Conservation (phyloP, 768 basidiomycete species). For the Tricholoma matsutake region DNA sequence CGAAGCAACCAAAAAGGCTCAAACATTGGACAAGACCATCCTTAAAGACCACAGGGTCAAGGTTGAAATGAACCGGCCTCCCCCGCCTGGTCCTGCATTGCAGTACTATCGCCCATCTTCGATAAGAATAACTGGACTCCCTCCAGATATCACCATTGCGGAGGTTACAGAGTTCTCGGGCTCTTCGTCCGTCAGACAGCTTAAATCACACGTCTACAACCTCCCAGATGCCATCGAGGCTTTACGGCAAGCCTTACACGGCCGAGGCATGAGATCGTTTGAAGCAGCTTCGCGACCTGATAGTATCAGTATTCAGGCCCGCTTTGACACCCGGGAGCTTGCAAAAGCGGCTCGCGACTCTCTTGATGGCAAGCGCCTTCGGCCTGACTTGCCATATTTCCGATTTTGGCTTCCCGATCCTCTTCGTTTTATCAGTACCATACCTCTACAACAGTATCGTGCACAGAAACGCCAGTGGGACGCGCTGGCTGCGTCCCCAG, state of each 20-base stretch:
- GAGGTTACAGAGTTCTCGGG: slow-evolving; percentile 30
- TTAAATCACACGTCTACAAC: slow-evolving; percentile 21
- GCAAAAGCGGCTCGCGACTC: slow-evolving; percentile 38
- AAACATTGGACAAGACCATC: slow-evolving; percentile 32
- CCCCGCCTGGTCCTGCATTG: slow-evolving; percentile 29
- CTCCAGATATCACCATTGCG: slow-evolving; percentile 20
- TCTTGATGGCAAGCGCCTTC: slow-evolving; percentile 31
- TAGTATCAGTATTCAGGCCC: slow-evolving; percentile 34
- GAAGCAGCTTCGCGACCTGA: slow-evolving; percentile 18
- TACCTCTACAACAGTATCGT: slow-evolving; percentile 46
- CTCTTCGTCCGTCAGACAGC: slow-evolving; percentile 13
- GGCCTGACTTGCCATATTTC: slow-evolving; percentile 29
- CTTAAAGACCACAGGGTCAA: slow-evolving; percentile 44
- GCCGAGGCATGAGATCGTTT: slow-evolving; percentile 22
- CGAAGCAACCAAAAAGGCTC: slow-evolving; percentile 32
- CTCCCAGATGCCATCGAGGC: slow-evolving; percentile 16
- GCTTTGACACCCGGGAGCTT: slow-evolving; percentile 48
- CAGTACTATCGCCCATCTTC: slow-evolving; percentile 27
- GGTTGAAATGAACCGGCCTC: slow-evolving; percentile 39
- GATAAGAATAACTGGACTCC: slow-evolving; percentile 44
- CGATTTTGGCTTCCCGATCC: slow-evolving; percentile 45
- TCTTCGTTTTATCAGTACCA: slow-evolving; percentile 46
- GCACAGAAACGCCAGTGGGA: slow-evolving; percentile 52
- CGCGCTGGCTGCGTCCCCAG: slow-evolving; percentile 33
- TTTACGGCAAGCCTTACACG: slow-evolving; percentile 21